phyloP scores from a whole-genome alignment of 2,329 filamentous ascomycete genomes.

The Colletotrichum plurivorum region DNA sequence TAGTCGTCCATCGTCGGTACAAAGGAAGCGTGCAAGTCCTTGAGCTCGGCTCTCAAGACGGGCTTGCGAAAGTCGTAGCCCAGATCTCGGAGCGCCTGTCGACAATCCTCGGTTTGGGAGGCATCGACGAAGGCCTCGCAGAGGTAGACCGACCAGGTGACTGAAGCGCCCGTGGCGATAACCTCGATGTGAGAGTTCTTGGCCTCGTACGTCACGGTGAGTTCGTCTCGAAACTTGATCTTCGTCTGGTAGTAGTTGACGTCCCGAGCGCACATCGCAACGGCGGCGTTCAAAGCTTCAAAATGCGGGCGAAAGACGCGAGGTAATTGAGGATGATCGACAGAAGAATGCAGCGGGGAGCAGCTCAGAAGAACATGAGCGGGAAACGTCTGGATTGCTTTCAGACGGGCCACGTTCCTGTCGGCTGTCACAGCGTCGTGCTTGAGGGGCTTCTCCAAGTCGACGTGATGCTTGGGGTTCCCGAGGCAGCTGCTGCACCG shows the following conservation, averaged over 20 bases:
- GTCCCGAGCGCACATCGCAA: conserved; percentile 3
- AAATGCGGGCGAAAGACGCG: not conserved
- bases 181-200: conserved; percentile 29
- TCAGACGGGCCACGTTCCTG: not conserved
- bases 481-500: conserved; percentile 55
- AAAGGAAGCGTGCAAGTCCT: not conserved
- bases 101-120: not conserved
- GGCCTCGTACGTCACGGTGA: conserved; percentile 37
- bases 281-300: conserved; percentile 8
- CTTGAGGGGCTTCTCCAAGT: conserved; percentile 14
- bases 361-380: conserved; percentile 5
- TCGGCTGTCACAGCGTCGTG: not conserved
- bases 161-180: conserved; percentile 4
- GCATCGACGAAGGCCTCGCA: conserved; percentile 5
- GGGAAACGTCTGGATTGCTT: not conserved
- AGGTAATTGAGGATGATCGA: no score
- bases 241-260: conserved; percentile 25
- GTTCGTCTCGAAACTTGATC: conserved; percentile 29
- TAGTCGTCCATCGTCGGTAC: conserved; percentile 22
- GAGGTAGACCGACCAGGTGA: conserved; percentile 41
- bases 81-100: not conserved
- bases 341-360: no score
- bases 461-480: conserved; percentile 54
- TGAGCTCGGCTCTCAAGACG: conserved; percentile 18
- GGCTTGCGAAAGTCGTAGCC: conserved; percentile 25